phyloP scores from a whole-genome alignment of 176 grass and related monocot species.

The Canna indica region DNA sequence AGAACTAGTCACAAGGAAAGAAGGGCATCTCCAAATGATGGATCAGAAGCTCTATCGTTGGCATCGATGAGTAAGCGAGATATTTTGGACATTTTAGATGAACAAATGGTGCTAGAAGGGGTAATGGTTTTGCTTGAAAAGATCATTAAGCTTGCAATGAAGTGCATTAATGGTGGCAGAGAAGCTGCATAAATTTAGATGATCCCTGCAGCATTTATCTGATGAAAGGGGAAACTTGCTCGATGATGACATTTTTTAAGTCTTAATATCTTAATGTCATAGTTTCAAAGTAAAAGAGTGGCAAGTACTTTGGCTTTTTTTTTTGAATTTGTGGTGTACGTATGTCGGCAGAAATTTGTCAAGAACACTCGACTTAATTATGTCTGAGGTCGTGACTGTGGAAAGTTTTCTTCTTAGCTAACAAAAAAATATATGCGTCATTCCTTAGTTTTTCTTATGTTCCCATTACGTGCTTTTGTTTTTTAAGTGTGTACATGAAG shows the following conservation, averaged over 20 bases:
- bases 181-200: neutral
- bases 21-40: neutral
- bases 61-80: neutral
- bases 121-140: neutral
- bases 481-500: no score
- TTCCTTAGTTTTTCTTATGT: no score
- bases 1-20: neutral
- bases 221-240: neutral
- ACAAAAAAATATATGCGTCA: no score
- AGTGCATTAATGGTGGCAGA: neutral
- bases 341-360: no score
- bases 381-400: no score
- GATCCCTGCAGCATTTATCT: neutral
- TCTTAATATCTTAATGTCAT: no score
- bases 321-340: no score
- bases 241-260: neutral
- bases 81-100: neutral
- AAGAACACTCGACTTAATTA: no score
- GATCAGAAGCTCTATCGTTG: neutral
- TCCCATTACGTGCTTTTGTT: no score
- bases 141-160: neutral
- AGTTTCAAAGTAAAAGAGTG: no score
- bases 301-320: no score
- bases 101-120: neutral
- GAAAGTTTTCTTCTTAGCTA: no score